phyloP scores from a whole-genome alignment of 768 basidiomycete genomes.

The Mycena crocata region DNA sequence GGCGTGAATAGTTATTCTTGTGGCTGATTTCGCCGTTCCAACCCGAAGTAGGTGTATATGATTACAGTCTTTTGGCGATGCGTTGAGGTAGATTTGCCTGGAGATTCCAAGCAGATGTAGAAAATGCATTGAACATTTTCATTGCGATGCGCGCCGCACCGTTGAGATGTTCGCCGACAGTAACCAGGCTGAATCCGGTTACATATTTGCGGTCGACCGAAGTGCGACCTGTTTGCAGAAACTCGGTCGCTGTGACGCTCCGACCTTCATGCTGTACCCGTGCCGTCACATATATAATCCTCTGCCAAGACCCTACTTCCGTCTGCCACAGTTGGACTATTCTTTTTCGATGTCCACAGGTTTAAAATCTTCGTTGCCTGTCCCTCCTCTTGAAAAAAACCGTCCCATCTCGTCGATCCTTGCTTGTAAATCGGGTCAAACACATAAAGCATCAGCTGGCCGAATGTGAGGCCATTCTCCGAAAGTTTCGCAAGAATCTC shows the following conservation, averaged over 20 bases:
- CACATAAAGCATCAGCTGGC: conserved; percentile 40
- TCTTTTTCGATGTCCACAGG: conserved; percentile 39
- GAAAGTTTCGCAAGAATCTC: conserved; percentile 14
- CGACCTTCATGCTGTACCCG: conserved; percentile 34
- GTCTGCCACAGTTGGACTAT: conserved; percentile 28
- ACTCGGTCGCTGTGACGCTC: conserved; percentile 30
- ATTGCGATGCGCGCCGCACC: conserved; percentile 25
- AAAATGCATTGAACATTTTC: conserved; percentile 30
- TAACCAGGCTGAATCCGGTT: conserved; percentile 22
- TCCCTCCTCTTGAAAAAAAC: conserved; percentile 37
- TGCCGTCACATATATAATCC: conserved; percentile 29
- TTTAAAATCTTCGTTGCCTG: conserved; percentile 36
- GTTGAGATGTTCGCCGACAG: background rate
- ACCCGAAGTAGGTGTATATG: no score
- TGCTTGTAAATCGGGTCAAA: conserved; percentile 38
- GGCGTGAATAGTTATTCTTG: no score
- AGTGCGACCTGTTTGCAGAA: conserved; percentile 33
- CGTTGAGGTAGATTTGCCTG: background rate
- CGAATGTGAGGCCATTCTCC: conserved; percentile 23
- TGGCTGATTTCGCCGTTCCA: no score
- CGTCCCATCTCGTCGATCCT: conserved; percentile 34
- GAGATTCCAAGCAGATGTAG: conserved; percentile 31
- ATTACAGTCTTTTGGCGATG: no score
- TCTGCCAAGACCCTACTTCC: conserved; percentile 40
- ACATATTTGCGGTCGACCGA: conserved; percentile 25